Base-by-base conservation (phyloP, 352 stramenopile species). In the Phytophthora citricola region DNA sequence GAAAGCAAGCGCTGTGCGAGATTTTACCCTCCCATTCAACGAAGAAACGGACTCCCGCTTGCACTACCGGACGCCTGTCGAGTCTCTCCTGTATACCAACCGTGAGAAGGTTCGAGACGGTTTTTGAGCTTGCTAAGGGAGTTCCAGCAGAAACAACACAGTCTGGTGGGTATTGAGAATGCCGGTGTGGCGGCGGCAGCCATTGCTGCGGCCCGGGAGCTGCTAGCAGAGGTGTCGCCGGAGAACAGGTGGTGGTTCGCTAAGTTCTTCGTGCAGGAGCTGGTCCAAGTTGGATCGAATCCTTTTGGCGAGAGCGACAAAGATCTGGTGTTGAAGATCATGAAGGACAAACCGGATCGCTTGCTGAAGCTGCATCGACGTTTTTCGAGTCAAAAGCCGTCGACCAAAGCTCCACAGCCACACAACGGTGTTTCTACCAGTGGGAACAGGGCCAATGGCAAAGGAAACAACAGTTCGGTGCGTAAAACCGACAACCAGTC, bases 221-320 rank as follows among this genome's bases (percentile, higher is more conserved):
- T 91, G 32, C 39, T 93, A 4, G 26, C 50, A 1, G 71, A 85
- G 0, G 80, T 89, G 0, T 67, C 68, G 5, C 73, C 76, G 1
- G 78, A 81, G 36, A 93, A 93, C 54, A 67, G 69, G 39, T 91
- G 81, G 82, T 93, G 85, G 85, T 91, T 93, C 58, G 82, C 82
- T 12, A 80, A 80, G 38, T 91, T 93, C 34, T 91, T 91, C 58
- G 82, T 91, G 2, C 66, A 83, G 38, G 85, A 91, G 57, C 70
- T 93, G 15, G 56, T 89, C 1, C 82, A 93, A 55, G 66, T 93
- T 5, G 84, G 81, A 0, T 79, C 82, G 5, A 91, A 90, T 57
- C 85, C 80, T 3, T 78, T 93, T 6, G 85, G 80, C 34, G 82
- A 93, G 61, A 86, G 75, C 38, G 85, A 93, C 58, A 79, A 85